Conservation (phyloP, 306 rosid genomes). For the Psophocarpus tetragonolobus region DNA sequence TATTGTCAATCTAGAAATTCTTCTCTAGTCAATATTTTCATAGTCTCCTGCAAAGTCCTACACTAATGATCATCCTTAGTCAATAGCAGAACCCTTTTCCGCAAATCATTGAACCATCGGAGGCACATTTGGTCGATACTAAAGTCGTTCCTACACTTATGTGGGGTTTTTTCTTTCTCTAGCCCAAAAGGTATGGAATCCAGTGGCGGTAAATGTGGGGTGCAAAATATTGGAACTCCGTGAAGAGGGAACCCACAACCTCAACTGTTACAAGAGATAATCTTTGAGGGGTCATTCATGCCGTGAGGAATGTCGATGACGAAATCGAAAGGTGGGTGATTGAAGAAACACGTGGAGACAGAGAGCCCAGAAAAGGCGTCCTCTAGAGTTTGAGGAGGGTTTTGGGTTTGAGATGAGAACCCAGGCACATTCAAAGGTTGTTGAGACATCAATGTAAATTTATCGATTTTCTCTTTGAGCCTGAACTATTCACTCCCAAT, state of each 20-base stretch:
- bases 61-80: slow-evolving; percentile 50
- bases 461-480: too few species aligned
- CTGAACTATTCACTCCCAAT: too few species aligned
- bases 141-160: too few species aligned
- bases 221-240: slow-evolving; percentile 6
- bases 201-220: not conserved
- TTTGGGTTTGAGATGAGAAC: not conserved
- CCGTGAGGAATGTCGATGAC: not conserved
- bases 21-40: slow-evolving; percentile 28
- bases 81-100: slow-evolving; percentile 32
- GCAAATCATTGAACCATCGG: slow-evolving; percentile 25
- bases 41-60: slow-evolving; percentile 37
- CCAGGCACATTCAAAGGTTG: not conserved
- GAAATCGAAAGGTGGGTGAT: not conserved
- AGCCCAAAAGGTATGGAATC: not conserved
- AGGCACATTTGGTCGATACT: not conserved
- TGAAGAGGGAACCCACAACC: not conserved
- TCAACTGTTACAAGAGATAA: not conserved
- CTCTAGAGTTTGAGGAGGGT: slow-evolving; percentile 42
- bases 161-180: slow-evolving; percentile 4
- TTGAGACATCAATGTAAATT: not conserved
- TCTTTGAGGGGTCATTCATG: not conserved
- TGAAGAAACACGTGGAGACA: slow-evolving; percentile 4
- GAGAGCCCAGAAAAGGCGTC: slow-evolving; percentile 40
- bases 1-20: too few species aligned